Percentiles rank a stretch among this genome's conserved stretches.
Conservation (phyloP, 768 basidiomycete species). For the Auricularia sp. region DNA sequence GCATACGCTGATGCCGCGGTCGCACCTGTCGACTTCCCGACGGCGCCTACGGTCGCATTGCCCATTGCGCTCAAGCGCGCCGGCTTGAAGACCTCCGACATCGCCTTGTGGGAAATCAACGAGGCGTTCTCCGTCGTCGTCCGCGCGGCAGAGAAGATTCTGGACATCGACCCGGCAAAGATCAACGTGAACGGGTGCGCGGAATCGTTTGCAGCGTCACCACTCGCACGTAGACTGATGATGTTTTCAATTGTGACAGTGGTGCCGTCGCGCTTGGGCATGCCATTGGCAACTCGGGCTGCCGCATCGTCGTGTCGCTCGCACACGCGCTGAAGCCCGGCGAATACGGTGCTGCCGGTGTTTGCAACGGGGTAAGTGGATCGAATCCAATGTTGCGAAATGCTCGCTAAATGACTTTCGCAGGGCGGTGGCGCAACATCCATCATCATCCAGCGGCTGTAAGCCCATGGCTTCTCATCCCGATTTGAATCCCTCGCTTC, state of each 20-base stretch:
- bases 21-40: constrained; percentile 94
- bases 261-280: constrained; percentile 95
- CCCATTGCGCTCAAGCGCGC: constrained; percentile 83
- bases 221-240: not conserved
- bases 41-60: constrained; percentile 84
- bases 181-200: constrained; percentile 82
- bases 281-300: constrained; percentile 92
- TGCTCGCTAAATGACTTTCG: too few relatives aligned
- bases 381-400: too few relatives aligned
- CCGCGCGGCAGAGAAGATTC: constrained; percentile 79
- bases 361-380: constrained; percentile 95
- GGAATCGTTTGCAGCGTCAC: constrained; percentile 4
- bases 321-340: constrained; percentile 85
- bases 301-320: constrained; percentile 88
- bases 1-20: constrained; percentile 96
- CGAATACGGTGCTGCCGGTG: constrained; percentile 89
- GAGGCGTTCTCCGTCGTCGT: constrained; percentile 97
- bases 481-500: too few relatives aligned
- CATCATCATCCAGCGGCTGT: constrained; percentile 79
- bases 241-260: constrained; percentile 30
- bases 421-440: constrained; percentile 92
- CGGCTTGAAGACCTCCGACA: constrained; percentile 70
- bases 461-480: constrained; percentile 15
- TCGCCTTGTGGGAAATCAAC: constrained; percentile 91
- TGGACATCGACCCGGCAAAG: constrained; percentile 75